These are phyloP conservation scores for Pisolithus tinctorius DNA, from an alignment of 768 basidiomycete species.

Conservation along the genomic window DNA sequence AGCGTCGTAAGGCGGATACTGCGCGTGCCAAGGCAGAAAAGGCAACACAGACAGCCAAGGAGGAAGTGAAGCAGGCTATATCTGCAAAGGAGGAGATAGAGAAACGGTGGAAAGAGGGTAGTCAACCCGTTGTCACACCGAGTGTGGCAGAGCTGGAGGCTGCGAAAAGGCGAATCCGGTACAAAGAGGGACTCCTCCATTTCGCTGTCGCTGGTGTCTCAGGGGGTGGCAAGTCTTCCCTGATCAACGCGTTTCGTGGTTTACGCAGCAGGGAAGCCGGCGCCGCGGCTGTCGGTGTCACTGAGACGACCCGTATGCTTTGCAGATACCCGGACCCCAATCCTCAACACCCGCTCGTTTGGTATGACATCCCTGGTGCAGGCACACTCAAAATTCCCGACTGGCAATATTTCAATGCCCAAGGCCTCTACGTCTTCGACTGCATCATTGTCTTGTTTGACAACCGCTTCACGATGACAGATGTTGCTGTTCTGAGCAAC, in stretches of 20 bases:
- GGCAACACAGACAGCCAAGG: not conserved
- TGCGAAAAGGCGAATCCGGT: slow-evolving; percentile 11
- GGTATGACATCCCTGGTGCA: slow-evolving; percentile 32
- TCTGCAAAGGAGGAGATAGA: slow-evolving; percentile 13
- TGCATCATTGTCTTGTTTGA: slow-evolving; percentile 27
- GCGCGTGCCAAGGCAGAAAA: slow-evolving; percentile 10
- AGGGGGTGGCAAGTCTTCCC: slow-evolving; percentile 31
- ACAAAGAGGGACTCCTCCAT: slow-evolving; percentile 22
- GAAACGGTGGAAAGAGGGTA: slow-evolving; percentile 14
- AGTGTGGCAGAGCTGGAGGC: slow-evolving; percentile 13
- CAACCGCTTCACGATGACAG: slow-evolving; percentile 29
- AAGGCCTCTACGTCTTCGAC: slow-evolving; percentile 32
- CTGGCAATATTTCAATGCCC: slow-evolving; percentile 31
- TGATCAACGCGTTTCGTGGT: slow-evolving; percentile 32
- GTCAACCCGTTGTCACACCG: slow-evolving; percentile 20
- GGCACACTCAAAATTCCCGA: slow-evolving; percentile 25
- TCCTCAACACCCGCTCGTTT: slow-evolving; percentile 17
- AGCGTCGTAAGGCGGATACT: slow-evolving; percentile 5
- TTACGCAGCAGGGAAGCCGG: slow-evolving; percentile 12
- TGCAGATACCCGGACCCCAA: slow-evolving; percentile 21
- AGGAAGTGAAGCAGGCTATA: not conserved
- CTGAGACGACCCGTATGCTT: slow-evolving; percentile 23
- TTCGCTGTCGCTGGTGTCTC: slow-evolving; percentile 27
- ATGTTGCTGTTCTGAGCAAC: slow-evolving; percentile 27
- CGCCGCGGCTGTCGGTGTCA: slow-evolving; percentile 24